These are phyloP conservation scores for Cyclotella atomus DNA, from an alignment of 108 stramenopile genomes.

Conservation along the genomic window DNA sequence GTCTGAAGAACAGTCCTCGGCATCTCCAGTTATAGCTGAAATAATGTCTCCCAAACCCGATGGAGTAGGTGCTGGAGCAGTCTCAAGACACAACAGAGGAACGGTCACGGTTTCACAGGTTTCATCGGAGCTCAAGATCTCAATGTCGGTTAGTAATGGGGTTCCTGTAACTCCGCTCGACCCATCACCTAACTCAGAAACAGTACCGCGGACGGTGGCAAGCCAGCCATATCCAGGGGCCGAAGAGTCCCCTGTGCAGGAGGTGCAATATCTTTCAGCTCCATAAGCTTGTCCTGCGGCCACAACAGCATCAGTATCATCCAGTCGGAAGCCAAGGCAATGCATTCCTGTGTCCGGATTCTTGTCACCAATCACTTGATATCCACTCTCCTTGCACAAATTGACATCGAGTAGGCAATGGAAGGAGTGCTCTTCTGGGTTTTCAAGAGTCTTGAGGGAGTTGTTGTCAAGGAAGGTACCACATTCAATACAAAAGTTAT, in stretches of 20 bases:
- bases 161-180: conserved; percentile 12
- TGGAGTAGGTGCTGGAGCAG: background rate
- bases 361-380: conserved; percentile 31
- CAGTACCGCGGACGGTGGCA: conserved; percentile 33
- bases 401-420: conserved; percentile 47
- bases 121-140: conserved; percentile 10
- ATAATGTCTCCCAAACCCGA: background rate
- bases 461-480: conserved; percentile 45
- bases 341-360: conserved; percentile 10
- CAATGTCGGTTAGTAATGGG: conserved; percentile 16
- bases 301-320: conserved; percentile 15
- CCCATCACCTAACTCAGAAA: conserved; percentile 29
- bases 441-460: conserved; percentile 14
- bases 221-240: conserved; percentile 17
- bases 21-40: background rate
- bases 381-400: conserved; percentile 24
- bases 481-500: conserved; percentile 43
- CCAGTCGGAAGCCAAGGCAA: conserved; percentile 32
- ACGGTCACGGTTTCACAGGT: background rate
- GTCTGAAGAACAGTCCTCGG: background rate
- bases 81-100: background rate
- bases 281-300: conserved; percentile 19
- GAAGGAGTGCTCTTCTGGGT: conserved; percentile 46
- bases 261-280: background rate
- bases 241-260: conserved; percentile 19